phyloP scores from a whole-genome alignment of 345 rosid genomes.

The Euphorbia pulcherrima region DNA sequence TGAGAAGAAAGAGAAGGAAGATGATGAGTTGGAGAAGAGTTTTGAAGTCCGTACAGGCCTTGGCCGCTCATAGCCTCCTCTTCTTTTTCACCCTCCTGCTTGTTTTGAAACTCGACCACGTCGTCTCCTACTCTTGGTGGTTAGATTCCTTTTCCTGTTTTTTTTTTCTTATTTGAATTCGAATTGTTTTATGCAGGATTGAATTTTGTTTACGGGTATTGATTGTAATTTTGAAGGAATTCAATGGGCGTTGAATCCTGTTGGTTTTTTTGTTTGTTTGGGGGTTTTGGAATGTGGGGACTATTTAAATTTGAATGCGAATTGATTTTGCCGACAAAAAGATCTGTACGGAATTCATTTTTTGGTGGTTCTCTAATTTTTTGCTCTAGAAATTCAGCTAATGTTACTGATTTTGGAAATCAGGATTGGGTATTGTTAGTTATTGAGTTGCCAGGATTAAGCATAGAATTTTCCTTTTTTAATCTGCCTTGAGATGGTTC shows the following conservation, averaged over 20 bases:
- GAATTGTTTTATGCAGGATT: background rate
- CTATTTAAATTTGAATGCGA: background rate
- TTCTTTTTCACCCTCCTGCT: conserved; percentile 66
- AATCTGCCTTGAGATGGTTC: background rate
- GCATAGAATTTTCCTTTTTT: background rate
- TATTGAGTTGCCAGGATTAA: background rate
- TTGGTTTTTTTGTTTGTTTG: background rate
- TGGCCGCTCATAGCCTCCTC: conserved; percentile 72
- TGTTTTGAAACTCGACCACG: conserved; percentile 63
- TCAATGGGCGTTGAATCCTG: background rate
- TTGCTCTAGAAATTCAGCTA: background rate
- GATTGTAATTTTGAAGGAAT: background rate
- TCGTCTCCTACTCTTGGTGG: conserved; percentile 78
- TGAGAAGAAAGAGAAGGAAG: background rate
- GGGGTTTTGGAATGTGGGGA: background rate
- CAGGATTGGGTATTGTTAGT: background rate
- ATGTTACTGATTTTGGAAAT: conserved; percentile 1
- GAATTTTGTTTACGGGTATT: conserved; percentile 1
- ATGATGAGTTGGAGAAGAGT: conserved; percentile 83
- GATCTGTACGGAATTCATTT: background rate
- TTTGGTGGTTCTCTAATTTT: background rate
- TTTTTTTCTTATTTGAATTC: background rate
- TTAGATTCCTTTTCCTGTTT: conserved; percentile 24
- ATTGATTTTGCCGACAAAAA: background rate
- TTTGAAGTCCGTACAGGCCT: conserved; percentile 79